phyloP scores from a whole-genome alignment of 371 early-diverging fungal species.

The Saksenaea oblongispora region DNA sequence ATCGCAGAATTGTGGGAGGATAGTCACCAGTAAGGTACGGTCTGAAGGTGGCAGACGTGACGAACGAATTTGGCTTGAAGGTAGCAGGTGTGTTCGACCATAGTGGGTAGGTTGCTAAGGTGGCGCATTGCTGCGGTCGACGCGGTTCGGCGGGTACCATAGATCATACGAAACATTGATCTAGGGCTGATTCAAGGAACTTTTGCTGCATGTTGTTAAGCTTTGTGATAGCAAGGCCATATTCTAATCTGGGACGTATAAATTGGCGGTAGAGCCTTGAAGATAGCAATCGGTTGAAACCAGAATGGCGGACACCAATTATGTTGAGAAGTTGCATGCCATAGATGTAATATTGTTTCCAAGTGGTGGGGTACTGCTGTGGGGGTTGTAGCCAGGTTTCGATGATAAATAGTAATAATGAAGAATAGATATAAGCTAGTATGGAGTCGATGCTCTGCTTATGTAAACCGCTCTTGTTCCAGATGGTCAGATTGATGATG shows the following conservation, averaged over 20 bases:
- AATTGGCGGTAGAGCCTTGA: constrained; percentile 4
- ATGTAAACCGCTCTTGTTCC: not conserved
- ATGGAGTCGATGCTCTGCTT: too few relatives aligned
- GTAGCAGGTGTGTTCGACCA: constrained; percentile 1
- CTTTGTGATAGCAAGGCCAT: constrained; percentile 5
- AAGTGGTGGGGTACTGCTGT: too few relatives aligned
- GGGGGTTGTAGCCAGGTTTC: too few relatives aligned
- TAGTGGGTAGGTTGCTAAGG: constrained; percentile 12
- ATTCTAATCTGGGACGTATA: constrained; percentile 17
- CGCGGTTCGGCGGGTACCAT: constrained; percentile 12
- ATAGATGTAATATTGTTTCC: too few relatives aligned
- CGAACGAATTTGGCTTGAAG: constrained; percentile 14
- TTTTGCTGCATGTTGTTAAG: not conserved
- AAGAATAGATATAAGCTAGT: too few relatives aligned
- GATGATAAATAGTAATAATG: too few relatives aligned
- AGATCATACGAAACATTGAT: constrained; percentile 19
- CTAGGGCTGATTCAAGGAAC: constrained; percentile 4
- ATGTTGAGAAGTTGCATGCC: constrained; percentile 9
- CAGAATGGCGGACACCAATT: not conserved
- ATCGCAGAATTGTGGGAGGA: too few relatives aligned
- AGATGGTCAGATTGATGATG: not conserved
- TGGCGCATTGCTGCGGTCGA: constrained; percentile 18
- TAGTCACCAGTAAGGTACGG: too few relatives aligned
- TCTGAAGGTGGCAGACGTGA: too few relatives aligned
- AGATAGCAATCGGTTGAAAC: constrained; percentile 3